These are phyloP conservation scores for Pseudogymnoascus sp. DNA, from an alignment of 2,329 filamentous ascomycete species.

Conservation along the genomic window DNA sequence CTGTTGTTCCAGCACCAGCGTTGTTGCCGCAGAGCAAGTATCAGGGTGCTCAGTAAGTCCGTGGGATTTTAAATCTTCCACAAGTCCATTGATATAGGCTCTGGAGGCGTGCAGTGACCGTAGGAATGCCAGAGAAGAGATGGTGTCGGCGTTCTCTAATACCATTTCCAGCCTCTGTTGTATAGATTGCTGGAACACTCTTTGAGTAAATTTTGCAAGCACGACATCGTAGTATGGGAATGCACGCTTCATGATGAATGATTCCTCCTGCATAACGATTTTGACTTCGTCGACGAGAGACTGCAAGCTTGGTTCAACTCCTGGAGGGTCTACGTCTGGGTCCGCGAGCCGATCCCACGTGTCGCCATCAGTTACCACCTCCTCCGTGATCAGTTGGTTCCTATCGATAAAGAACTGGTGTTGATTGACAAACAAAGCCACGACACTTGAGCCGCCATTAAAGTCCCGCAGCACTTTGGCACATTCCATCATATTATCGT, in stretches of 20 bases:
- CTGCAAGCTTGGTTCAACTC: slow-evolving; percentile 86
- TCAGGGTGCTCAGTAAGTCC: slow-evolving; percentile 94
- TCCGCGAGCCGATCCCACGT: slow-evolving; percentile 90
- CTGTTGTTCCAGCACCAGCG: slow-evolving; percentile 65
- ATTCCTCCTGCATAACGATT: slow-evolving; percentile 94
- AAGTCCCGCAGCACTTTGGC: slow-evolving; percentile 91
- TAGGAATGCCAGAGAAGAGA: slow-evolving; percentile 87
- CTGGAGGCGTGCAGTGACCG: slow-evolving; percentile 85
- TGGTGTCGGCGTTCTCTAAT: slow-evolving; percentile 82
- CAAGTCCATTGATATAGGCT: slow-evolving; percentile 75
- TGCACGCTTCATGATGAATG: slow-evolving; percentile 89
- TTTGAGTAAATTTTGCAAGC: slow-evolving; percentile 82
- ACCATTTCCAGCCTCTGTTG: slow-evolving; percentile 95
- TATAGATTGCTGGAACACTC: slow-evolving; percentile 95
- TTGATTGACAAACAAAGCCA: slow-evolving; percentile 94
- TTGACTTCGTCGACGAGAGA: slow-evolving; percentile 89
- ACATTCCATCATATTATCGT: slow-evolving; percentile 96
- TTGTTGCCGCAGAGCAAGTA: slow-evolving; percentile 76
- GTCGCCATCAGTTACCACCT: slow-evolving; percentile 45
- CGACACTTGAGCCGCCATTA: slow-evolving; percentile 90
- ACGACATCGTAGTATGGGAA: slow-evolving; percentile 97
- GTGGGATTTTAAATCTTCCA: slow-evolving; percentile 90
- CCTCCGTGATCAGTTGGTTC: slow-evolving; percentile 76
- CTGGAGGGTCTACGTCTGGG: slow-evolving; percentile 83
- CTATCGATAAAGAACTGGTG: slow-evolving; percentile 99